Evolutionary conservation across 2,329 filamentous ascomycete genomes (phyloP).

Genomic region (Plenodomus tracheiphilus): DNA sequence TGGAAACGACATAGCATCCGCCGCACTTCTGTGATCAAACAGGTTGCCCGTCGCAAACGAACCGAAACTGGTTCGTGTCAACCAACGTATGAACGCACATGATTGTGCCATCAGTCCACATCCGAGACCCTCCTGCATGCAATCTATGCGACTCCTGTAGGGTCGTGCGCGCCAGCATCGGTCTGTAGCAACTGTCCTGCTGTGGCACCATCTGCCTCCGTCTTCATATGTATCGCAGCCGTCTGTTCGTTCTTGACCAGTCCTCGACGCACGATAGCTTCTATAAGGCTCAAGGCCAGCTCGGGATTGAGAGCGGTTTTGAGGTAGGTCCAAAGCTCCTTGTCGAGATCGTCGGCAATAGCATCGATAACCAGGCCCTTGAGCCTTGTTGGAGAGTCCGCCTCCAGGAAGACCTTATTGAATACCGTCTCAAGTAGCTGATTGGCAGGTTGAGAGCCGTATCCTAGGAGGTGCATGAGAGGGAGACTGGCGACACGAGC

Average conservation of each 20-base stretch:
- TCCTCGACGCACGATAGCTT: constrained; percentile 7
- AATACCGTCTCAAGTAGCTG: constrained; percentile 18
- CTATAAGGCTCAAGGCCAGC: constrained; percentile 6
- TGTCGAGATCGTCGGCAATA: constrained; percentile 15
- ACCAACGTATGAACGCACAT: too few relatives aligned
- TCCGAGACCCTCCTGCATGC: not conserved
- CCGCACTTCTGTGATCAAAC: too few relatives aligned
- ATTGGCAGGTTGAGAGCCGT: not conserved
- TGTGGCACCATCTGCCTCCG: not conserved
- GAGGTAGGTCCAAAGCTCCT: constrained; percentile 10
- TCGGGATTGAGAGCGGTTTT: constrained; percentile 1
- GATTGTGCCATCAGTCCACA: too few relatives aligned
- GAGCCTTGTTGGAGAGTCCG: constrained; percentile 12
- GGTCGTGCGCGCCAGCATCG: not conserved
- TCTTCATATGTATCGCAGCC: constrained; percentile 1
- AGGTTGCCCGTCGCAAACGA: too few relatives aligned
- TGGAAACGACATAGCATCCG: too few relatives aligned
- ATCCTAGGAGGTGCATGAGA: constrained; percentile 9
- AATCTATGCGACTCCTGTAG: not conserved
- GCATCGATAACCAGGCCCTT: constrained; percentile 15
- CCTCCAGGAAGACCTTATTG: constrained; percentile 17
- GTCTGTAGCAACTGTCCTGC: not conserved
- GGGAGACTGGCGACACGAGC: constrained; percentile 3
- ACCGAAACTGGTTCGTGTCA: too few relatives aligned
- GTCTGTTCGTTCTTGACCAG: constrained; percentile 4